Evolutionary conservation across 805 yeast species (phyloP), one percentile per base, ranked within the genome.

Genomic region (Candida succiphila): DNA sequence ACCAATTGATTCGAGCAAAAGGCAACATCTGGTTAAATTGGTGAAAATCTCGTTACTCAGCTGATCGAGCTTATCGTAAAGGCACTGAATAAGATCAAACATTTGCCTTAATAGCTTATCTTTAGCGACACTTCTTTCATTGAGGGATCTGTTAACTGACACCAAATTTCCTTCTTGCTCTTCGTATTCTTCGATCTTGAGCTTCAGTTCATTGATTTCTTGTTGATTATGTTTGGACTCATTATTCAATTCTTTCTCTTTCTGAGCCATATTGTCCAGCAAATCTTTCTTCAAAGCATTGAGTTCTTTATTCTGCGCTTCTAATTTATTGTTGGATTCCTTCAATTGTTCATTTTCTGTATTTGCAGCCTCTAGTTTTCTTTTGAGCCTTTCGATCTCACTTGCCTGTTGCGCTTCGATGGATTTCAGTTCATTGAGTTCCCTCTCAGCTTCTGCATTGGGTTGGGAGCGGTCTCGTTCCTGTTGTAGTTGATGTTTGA

Each of bases 1-100:
- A 0, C 96, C 96, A 65, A 87, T 75, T 3, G 79, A 67, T 48
- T 83, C 94, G 22, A 84, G 58, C 3, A 80, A 58, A 31, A 69
- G 60, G 37, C 88, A 78, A 29, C 67, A 64, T 4, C 60, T 69
- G 5, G 65, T 48, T 37, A 77, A 49, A 29, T 65, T 56, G n/a
- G 48, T 44, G 37, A 55, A 58, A 1, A 52, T 31, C 19, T 40
- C 44, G 25, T 60, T 63, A 32, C 69, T 61, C 35, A 75, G 41
- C 30, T 64, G 71, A 30, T 61, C 58, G 13, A 71, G 47, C 37
- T 68, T 65, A 16, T 43, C 43, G 29, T 52, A 45, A 13, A 49
- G 28, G 9, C 44, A 38, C 9, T 46, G 47, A 19, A 53, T 34
- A 20, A 56, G 32, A 9, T 39, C 35, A 10, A 43, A 43, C 9